Conservation (phyloP, 2,329 filamentous ascomycete genomes). For the Fusarium sp. region DNA sequence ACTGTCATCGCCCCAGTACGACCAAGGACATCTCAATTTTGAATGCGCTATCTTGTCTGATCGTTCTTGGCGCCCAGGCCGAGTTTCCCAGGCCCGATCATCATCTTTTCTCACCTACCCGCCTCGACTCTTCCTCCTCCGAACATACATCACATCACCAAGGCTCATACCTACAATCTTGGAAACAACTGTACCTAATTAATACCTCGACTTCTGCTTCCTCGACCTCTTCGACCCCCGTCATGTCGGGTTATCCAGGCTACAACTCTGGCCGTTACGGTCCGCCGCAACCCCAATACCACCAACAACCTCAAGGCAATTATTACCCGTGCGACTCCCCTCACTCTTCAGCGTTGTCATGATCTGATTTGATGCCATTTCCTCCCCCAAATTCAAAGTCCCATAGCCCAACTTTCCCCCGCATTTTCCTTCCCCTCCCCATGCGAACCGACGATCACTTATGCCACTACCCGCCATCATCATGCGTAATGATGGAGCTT, state of each 20-base stretch:
- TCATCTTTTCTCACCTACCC: conserved; percentile 21
- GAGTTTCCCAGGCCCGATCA: conserved; percentile 27
- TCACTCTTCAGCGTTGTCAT: background rate
- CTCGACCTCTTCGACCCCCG: conserved; percentile 17
- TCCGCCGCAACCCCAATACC: conserved; percentile 51
- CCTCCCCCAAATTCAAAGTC: conserved; percentile 26
- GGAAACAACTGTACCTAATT: background rate
- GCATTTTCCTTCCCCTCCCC: conserved; percentile 10
- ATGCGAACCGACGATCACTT: conserved; percentile 16
- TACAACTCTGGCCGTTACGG: conserved; percentile 63
- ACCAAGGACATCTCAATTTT: conserved; percentile 28
- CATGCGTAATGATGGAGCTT: conserved; percentile 13
- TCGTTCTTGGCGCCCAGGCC: conserved; percentile 36
- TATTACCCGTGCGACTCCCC: conserved; percentile 63
- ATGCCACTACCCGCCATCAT: conserved; percentile 11
- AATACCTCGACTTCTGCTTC: background rate
- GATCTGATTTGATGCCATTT: conserved; percentile 22
- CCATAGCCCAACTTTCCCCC: conserved; percentile 14
- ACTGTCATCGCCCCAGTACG: conserved; percentile 21
- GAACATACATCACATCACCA: conserved; percentile 9
- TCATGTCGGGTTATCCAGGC: conserved; percentile 73
- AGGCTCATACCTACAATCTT: background rate
- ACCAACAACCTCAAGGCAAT: conserved; percentile 48
- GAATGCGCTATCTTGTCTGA: conserved; percentile 29
- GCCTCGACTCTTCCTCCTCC: conserved; percentile 18